Base-by-base conservation (phyloP, 2,329 filamentous ascomycete genomes). In the Epichloe gansuensis region DNA sequence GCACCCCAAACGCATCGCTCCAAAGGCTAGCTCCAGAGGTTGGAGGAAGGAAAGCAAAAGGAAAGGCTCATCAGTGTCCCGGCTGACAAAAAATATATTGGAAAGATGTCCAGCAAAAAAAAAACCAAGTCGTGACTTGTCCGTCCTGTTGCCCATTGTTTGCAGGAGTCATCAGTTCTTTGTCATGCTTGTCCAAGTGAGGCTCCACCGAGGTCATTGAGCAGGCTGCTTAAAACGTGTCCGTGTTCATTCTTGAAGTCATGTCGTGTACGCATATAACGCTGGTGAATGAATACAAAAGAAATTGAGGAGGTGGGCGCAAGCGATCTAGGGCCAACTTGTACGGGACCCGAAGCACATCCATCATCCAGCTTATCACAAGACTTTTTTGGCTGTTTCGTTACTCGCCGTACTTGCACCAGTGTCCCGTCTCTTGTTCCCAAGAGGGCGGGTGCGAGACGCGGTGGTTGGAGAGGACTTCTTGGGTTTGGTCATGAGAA, bases 361-460 rank as follows among this genome's bases (percentile, higher is more conserved):
- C 9, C 17, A 21, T 21, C 27, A 31, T 31, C 27, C 27, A 9
- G 27, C 27, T 31, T 4, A 9, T 31, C 9, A 31, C 9, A 31
- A 9, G 27, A 11, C 62, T 80, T 81, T 67, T 67, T 81, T 83
- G 40, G 80, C 80, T 43, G 80, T 84, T 58, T 82, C 80, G 1
- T 77, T 81, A 60, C 79, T 82, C 35, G 74, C 76, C 31, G 78
- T 75, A 57, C 77, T 81, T 1, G 75, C 76, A 57, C 81, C 79
- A 51, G 80, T 83, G 57, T 80, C 77, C 35, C 80, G 73, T 52
- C 80, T 71, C 54, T 68, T 69, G 2, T 72, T 66, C 45, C 66
- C 67, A 49, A 68, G 68, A 34, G 64, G 66, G 13, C 65, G 48
- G 54, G 60, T 50, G 5, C 52, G 38, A 6, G 48, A 52, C 49